Conservation (phyloP, 108 stramenopile species). For the Licmophora abbreviata region DNA sequence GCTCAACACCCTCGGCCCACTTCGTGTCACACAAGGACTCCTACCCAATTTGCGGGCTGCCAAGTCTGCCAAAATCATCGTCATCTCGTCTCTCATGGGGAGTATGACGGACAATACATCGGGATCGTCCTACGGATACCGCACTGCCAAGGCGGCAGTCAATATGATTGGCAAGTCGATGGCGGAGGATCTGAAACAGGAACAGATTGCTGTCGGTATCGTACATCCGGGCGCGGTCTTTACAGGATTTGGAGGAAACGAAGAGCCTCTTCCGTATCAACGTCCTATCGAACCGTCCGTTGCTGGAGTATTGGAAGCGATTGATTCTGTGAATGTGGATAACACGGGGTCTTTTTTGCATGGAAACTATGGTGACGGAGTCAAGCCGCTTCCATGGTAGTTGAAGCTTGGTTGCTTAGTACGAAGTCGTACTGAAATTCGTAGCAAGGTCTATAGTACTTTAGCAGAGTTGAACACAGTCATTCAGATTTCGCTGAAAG, state of each 20-base stretch:
- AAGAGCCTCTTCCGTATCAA: constrained; percentile 9
- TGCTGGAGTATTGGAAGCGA: constrained; percentile 16
- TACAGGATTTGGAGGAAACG: constrained; percentile 14
- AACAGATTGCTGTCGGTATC: constrained; percentile 12
- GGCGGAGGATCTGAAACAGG: constrained; percentile 19
- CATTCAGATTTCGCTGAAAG: too few relatives aligned
- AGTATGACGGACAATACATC: constrained; percentile 25
- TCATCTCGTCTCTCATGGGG: constrained; percentile 23
- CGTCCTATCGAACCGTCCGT: constrained; percentile 12
- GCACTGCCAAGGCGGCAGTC: constrained; percentile 29
- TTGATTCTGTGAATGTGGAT: constrained; percentile 12
- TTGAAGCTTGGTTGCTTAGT: too few relatives aligned
- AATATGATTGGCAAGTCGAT: constrained; percentile 34
- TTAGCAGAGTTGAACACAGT: too few relatives aligned
- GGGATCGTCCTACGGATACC: constrained; percentile 29
- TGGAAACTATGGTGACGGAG: constrained; percentile 32
- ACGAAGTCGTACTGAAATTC: too few relatives aligned
- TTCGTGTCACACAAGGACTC: constrained; percentile 21
- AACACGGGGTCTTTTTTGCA: constrained; percentile 21
- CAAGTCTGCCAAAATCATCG: constrained; percentile 8
- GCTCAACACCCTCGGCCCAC: constrained; percentile 22
- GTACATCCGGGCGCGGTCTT: constrained; percentile 21
- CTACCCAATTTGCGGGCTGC: constrained; percentile 12
- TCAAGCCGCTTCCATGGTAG: constrained; percentile 18
- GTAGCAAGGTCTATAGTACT: too few relatives aligned